These are phyloP conservation scores for Apocynum venetum DNA, from an alignment of 257 asterid species.

Conservation along the genomic window DNA sequence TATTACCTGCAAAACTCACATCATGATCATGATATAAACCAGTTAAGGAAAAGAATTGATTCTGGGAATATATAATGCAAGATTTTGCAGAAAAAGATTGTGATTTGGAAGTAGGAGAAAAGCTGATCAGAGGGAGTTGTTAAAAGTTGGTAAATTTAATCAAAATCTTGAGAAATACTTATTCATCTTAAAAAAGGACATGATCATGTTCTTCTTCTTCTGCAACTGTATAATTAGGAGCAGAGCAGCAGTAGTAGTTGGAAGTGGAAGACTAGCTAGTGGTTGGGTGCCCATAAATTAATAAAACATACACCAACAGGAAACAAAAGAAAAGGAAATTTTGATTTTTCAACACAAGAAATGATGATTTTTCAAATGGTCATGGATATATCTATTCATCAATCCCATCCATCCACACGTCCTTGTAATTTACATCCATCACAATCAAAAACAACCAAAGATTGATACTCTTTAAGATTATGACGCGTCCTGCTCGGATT, in stretches of 20 bases:
- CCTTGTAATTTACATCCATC: conserved; percentile 27
- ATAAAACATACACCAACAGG: too few relatives aligned
- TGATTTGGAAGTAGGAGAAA: conserved; percentile 11
- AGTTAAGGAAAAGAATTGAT: conserved; percentile 1
- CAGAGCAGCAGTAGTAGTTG: too few relatives aligned
- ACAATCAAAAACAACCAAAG: conserved; percentile 16
- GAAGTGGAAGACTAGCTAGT: too few relatives aligned
- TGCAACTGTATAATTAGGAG: too few relatives aligned
- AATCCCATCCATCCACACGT: conserved; percentile 42
- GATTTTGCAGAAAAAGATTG: background rate
- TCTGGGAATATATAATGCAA: background rate
- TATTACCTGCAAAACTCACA: background rate
- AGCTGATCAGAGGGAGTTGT: conserved; percentile 6
- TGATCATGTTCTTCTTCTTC: too few relatives aligned
- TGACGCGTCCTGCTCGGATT: conserved; percentile 56
- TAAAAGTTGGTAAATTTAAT: background rate
- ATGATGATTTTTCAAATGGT: conserved; percentile 14
- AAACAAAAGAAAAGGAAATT: too few relatives aligned
- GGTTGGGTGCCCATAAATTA: too few relatives aligned
- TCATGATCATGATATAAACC: background rate
- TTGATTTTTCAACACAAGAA: background rate
- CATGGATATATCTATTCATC: conserved; percentile 55
- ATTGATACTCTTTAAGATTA: conserved; percentile 28
- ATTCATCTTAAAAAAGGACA: background rate
- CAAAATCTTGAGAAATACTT: background rate